Base-by-base conservation (phyloP, 73 alveolate genomes). In the Paramecium sonneborni region DNA sequence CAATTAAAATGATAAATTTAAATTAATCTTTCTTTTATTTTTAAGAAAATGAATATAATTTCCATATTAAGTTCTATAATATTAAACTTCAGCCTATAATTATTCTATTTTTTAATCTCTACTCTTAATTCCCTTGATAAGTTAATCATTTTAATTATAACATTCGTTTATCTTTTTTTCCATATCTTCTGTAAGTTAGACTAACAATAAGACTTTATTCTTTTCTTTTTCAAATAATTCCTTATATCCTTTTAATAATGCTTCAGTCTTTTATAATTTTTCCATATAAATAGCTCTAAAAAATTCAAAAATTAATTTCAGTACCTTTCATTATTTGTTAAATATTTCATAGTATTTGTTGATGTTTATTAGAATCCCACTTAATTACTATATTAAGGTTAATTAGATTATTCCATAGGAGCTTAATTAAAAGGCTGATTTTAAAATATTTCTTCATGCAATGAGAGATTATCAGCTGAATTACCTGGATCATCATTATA, bases 211-310 rank as follows among this genome's bases (percentile, higher is more conserved):
- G 5, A 39, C 41, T 26, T 79, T 79, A 46, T 79, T 79, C 67
- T 79, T 79, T 14, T 79, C 90, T 21, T 46, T 79, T 44, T 79
- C 90, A 79, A 79, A 79, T 23, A 79, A 79, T 23, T 79, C 90
- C 30, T 46, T 79, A 18, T 30, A 79, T 34, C 90, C 90, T 79
- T 79, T 79, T 12, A 79, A 44, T 79, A 79, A 79, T 23, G 57
- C 7, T 18, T 79, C 90, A 18, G 76, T 15, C 23, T 79, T 79
- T 21, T 43, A n/a, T 23, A 79, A 46, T 43, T 79, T 79, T 28
- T 79, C 90, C 21, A n/a, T 20, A 43, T 79, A 79, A 2, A 79
- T 43, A 1, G 30, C 44, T 44, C 90, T 79, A 72, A 69, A 32
- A 20, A 58, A 21, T 23, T 14, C 1, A 0, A 5, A 41, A 21